A percentile compares a stretch with the other conserved stretches of the same genome.
Conservation (phyloP, 129 eudicot species). For the Centaurea solstitialis region DNA sequence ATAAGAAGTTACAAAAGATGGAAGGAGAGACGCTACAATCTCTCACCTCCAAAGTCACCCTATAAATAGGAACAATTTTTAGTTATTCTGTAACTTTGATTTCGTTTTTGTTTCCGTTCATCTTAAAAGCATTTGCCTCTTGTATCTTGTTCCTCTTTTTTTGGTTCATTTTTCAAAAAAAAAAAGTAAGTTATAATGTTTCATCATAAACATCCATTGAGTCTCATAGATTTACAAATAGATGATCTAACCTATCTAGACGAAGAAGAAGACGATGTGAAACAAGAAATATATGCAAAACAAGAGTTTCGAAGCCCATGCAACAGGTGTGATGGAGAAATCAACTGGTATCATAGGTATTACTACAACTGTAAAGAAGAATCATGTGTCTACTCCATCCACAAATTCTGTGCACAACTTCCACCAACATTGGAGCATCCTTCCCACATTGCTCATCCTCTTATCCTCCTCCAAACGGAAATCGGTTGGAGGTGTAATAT, state of each 20-base stretch:
- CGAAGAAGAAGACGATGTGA: neutral
- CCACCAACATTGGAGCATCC: neutral
- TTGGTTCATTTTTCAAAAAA: too few species aligned
- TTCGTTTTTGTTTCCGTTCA: too few species aligned
- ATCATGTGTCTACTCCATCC: neutral
- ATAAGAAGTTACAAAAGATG: too few species aligned
- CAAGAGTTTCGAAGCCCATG: neutral
- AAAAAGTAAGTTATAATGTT: neutral
- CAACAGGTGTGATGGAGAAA: neutral
- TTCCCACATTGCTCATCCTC: neutral
- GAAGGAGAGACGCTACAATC: too few species aligned
- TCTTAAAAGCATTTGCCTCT: too few species aligned
- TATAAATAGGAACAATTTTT: too few species aligned
- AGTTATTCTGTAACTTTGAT: too few species aligned
- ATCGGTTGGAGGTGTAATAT: neutral
- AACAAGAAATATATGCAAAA: neutral
- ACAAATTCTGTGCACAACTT: neutral
- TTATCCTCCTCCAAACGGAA: neutral
- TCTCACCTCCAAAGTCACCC: too few species aligned
- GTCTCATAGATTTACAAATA: neutral
- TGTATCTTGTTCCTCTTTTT: too few species aligned
- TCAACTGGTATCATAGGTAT: neutral
- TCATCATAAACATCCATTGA: neutral
- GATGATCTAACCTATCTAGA: neutral
- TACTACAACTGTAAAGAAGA: neutral